Base-by-base conservation (phyloP, 164 flowering plant genomes). In the Taxillus chinensis region DNA sequence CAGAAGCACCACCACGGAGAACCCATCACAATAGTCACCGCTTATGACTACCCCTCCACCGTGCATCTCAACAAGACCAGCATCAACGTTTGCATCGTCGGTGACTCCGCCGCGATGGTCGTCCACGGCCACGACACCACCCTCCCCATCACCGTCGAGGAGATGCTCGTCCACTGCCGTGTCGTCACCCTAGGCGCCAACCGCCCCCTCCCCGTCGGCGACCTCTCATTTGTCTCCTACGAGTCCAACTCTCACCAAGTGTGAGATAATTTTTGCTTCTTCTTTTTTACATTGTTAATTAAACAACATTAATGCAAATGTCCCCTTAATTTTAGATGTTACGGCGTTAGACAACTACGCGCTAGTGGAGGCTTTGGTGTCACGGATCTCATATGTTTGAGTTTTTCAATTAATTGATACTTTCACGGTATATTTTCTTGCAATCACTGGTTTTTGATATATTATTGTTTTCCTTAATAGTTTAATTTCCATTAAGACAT, bases 41-140 rank as follows among this genome's bases (percentile, higher is more conserved):
- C 95, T 40, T 92, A 92, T 60, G 98, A 92, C 69, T 92, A 92
- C 75, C 96, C 98, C 0, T 86, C 97, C 0, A 97, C 87, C 2
- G 97, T 90, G 16, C 97, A 90, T 67, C 56, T 90, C 3, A 89
- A 90, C 49, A 75, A 69, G 5, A 92, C 96, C 4, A 97, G 98
- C 12, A 84, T 92, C 37, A 96, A 92, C 61, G 58, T 92, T 6
- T 86, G 95, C 65, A 73, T 92, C 13, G 96, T 92, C 27, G 97
- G 98, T 0, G 98, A 90, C 63, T 92, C 97, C 0, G 96, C 97
- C 16, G 58, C 97, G 61, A 90, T 92, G 98, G 97, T 92, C 17
- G 97, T 90, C 17, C 98, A 92, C 62, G 98, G 97, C 41, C 83
- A 92, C 57, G 96, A 92, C 72, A 90, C 98, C 65, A 88, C 97